Base-by-base conservation (phyloP, 1,284 basidiomycete genomes). In the Boletus hoseneyae region DNA sequence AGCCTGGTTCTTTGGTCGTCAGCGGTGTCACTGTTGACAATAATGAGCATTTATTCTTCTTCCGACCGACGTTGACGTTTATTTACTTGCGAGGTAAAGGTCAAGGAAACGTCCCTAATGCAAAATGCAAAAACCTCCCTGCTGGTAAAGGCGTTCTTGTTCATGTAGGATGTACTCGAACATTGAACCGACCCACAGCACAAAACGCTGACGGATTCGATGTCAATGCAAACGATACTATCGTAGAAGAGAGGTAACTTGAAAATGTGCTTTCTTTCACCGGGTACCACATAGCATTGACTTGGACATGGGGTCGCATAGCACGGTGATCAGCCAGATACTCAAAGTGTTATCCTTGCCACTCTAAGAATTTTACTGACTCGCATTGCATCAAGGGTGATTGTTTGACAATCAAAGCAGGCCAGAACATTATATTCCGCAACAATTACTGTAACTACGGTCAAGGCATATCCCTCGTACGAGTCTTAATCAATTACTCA, bases 181-280 rank as follows among this genome's bases (percentile, higher is more conserved):
- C 1, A 18, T 38, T 42, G 13, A 53, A 19, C n/a, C 8, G 7
- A 30, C 6, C 16, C 6, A 30, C 25, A 75, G 76, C 70, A 19
- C 71, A 62, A 53, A 79, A 79, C 52, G 83, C 81, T 2, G 80
- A 83, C 47, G 79, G 77, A 3, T 82, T 83, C 52, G 80, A 83
- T 50, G 65, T 69, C 55, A 44, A 50, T 47, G 76, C 75, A 4
- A 71, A 63, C 1, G 57, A 79, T 48, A 45, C 83, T 36, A 68
- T 69, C 9, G 77, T 81, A 48, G 58, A 71, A 54, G 68, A 54
- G 0, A 34, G 67, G 64, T 76, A 54, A 61, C n/a, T n/a, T n/a
- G n/a, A n/a, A 65, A 62, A 57, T 23, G 11, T 48, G 1, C 29
- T 9, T 16, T n/a, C 10, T 32, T 18, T 38, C 13, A 9, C 5